These are phyloP conservation scores for Pythium brassicae DNA, from an alignment of 352 stramenopile genomes.

Conservation along the genomic window DNA sequence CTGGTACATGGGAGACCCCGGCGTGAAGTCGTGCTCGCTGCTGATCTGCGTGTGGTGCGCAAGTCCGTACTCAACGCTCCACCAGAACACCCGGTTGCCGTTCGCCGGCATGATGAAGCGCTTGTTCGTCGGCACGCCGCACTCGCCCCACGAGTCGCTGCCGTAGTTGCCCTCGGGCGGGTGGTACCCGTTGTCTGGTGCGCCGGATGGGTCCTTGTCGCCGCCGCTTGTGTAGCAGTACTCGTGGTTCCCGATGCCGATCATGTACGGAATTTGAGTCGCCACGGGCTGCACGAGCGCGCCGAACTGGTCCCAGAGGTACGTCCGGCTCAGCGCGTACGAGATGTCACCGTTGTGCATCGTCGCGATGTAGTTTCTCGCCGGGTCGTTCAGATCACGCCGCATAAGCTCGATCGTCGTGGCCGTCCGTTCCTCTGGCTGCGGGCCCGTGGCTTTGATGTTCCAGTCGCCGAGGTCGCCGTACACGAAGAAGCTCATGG, in stretches of 20 bases:
- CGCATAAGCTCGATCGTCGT: conserved; percentile 19
- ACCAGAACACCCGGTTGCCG: conserved; percentile 75
- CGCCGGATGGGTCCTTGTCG: conserved; percentile 47
- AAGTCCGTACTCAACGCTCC: conserved; percentile 83
- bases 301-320: conserved; percentile 69
- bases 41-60: conserved; percentile 89
- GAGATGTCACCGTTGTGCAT: conserved; percentile 72
- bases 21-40: conserved; percentile 86
- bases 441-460: conserved; percentile 3
- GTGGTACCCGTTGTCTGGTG: conserved; percentile 38
- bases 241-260: conserved; percentile 51
- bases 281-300: conserved; percentile 62
- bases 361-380: conserved; percentile 35
- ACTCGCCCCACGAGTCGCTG: conserved; percentile 56
- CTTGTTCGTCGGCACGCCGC: conserved; percentile 53
- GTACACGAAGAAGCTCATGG: conserved; percentile 59
- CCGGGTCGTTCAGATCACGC: conserved; percentile 15
- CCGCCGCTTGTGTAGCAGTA: conserved; percentile 54
- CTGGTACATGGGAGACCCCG: conserved; percentile 78
- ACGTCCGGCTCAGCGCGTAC: conserved; percentile 52
- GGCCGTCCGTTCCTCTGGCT: conserved; percentile 8
- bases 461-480: conserved; percentile 57
- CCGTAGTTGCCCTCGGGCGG: conserved; percentile 60
- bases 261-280: conserved; percentile 55
- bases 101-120: conserved; percentile 52